Evolutionary conservation across 129 eudicot genomes (phyloP).

Genomic region (Deinandra increscens): DNA sequence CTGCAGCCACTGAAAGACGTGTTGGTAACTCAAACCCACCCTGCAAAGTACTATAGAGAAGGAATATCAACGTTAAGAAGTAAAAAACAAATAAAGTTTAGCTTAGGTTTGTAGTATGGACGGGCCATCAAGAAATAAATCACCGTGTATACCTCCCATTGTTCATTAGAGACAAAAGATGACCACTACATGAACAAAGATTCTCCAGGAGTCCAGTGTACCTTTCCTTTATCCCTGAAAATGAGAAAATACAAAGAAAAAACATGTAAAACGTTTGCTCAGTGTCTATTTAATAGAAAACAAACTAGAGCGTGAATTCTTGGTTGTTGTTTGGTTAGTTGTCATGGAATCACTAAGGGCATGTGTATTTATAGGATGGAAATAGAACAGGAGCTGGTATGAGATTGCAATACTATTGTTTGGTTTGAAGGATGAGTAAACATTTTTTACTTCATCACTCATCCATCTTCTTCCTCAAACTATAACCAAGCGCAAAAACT

Average conservation of each 20-base stretch:
- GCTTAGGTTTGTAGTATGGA: not conserved
- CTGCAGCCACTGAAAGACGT: slow-evolving; percentile 85
- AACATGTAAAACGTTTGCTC: slow-evolving; percentile 5
- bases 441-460: not conserved
- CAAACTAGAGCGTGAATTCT: not conserved
- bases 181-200: slow-evolving; percentile 41
- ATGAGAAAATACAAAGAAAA: not conserved
- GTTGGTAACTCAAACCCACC: slow-evolving; percentile 96
- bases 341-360: not conserved
- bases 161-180: slow-evolving; percentile 44
- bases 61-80: slow-evolving; percentile 7
- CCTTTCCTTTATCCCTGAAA: slow-evolving; percentile 64
- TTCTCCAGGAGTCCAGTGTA: slow-evolving; percentile 51
- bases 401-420: not conserved
- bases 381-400: not conserved
- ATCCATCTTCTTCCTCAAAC: not conserved
- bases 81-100: not conserved
- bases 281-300: not conserved
- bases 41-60: slow-evolving; percentile 55
- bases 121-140: not conserved
- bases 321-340: not conserved
- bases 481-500: not conserved
- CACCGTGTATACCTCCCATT: slow-evolving; percentile 56
- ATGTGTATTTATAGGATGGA: not conserved
- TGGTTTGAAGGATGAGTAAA: not conserved